Conservation (phyloP, 306 rosid genomes). For the Inga leiocalycina region DNA sequence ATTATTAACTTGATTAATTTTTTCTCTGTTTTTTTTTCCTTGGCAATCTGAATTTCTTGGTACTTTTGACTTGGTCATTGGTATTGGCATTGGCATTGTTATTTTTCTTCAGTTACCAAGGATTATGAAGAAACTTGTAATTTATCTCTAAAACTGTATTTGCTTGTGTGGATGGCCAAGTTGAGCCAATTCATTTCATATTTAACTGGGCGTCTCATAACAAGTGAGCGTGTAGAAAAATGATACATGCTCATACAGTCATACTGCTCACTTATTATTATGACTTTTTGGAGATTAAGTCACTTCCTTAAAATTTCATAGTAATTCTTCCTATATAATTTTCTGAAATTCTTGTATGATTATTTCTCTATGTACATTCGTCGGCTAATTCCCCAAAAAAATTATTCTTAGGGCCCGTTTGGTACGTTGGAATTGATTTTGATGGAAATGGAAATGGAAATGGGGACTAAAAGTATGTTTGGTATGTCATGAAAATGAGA, state of each 20-base stretch:
- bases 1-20: not conserved
- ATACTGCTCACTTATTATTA: too few species aligned
- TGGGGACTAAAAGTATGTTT: too few species aligned
- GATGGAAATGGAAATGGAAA: too few species aligned
- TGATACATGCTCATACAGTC: too few species aligned
- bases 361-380: not conserved
- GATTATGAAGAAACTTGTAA: slow-evolving; percentile 1
- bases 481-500: too few species aligned
- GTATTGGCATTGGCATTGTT: slow-evolving; percentile 15
- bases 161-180: not conserved
- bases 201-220: not conserved
- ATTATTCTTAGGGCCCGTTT: not conserved
- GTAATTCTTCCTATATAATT: not conserved
- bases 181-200: slow-evolving; percentile 3
- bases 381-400: not conserved
- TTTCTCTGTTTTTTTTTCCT: not conserved
- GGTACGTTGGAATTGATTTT: too few species aligned
- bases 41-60: not conserved
- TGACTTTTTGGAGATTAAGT: too few species aligned
- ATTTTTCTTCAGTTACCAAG: not conserved
- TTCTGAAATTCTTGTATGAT: not conserved
- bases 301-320: too few species aligned
- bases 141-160: not conserved
- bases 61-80: not conserved
- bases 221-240: too few species aligned